Evolutionary conservation across 2,329 filamentous ascomycete genomes (phyloP), one percentile per base, ranked within the genome.

Genomic region (Stachybotrys echinatus): DNA sequence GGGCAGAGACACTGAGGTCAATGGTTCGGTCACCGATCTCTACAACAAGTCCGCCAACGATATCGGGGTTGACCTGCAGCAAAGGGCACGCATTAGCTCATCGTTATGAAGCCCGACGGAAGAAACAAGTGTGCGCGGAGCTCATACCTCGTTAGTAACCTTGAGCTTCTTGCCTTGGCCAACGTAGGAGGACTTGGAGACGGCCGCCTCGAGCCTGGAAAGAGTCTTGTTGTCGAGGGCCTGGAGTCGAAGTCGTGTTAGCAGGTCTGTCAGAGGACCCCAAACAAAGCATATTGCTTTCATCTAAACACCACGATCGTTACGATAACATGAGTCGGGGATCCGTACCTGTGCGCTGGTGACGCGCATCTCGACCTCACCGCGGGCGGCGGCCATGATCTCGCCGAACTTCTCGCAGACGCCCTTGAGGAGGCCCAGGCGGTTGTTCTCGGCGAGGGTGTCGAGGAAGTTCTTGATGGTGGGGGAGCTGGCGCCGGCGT

Each of bases 11-110:
- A 74, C 88, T 94, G 62, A 96, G 87, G 76, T 99, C 94, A 69
- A 99, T 96, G 71, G 92, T 97, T 69, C 92, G 88, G 81, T 97
- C 92, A 66, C 92, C 92, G 61, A 97, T 88, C 78, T 97, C 92
- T 67, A 99, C 92, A 59, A 99, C 75, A 60, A 99, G 85, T 55
- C 94, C 94, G 60, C 94, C 94, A 59, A 95, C 75, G 67, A 99
- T 92, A 52, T 97, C 92, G 54, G 92, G 82, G 83, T 96, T 94
- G 73, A 97, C 88, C 88, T 91, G 46, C n/a, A 27, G 3, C n/a
- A n/a, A n/a, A n/a, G n/a, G n/a, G n/a, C n/a, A n/a, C 2, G 21
- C 21, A n/a, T n/a, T n/a, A n/a, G n/a, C n/a, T n/a, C n/a, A n/a
- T n/a, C n/a, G n/a, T n/a, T n/a, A n/a, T n/a, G n/a, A n/a, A n/a